phyloP scores from a whole-genome alignment of 2,329 filamentous ascomycete species.

The Pleoardoris graminearum region DNA sequence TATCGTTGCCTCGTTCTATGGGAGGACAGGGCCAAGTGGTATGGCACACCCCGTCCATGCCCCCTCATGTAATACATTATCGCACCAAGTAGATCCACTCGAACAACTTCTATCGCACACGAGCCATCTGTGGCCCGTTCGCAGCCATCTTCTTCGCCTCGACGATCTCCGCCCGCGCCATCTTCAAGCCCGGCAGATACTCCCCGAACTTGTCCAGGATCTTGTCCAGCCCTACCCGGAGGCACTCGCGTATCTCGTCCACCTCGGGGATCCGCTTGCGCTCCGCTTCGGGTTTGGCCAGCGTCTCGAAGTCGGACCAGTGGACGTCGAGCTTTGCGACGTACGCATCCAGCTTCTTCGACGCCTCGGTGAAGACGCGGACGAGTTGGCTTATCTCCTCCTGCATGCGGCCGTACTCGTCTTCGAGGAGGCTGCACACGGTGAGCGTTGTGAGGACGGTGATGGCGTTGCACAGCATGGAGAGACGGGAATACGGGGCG shows the following conservation, averaged over 20 bases:
- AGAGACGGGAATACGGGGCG: slow-evolving; percentile 66
- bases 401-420: slow-evolving; percentile 84
- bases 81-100: background rate
- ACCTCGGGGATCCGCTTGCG: slow-evolving; percentile 62
- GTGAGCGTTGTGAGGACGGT: slow-evolving; percentile 70
- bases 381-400: slow-evolving; percentile 76
- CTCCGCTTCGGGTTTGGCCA: slow-evolving; percentile 49
- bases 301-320: slow-evolving; percentile 75
- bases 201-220: slow-evolving; percentile 73
- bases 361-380: slow-evolving; percentile 69
- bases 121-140: slow-evolving; percentile 30
- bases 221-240: slow-evolving; percentile 67
- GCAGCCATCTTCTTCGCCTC: slow-evolving; percentile 52
- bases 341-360: slow-evolving; percentile 71
- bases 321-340: slow-evolving; percentile 63
- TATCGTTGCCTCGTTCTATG: background rate
- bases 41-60: no score
- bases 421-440: slow-evolving; percentile 75
- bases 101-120: slow-evolving; percentile 3
- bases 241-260: slow-evolving; percentile 66
- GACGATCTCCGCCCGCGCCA: slow-evolving; percentile 72
- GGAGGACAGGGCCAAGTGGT: no score
- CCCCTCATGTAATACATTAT: no score
- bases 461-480: slow-evolving; percentile 56
- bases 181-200: slow-evolving; percentile 70